Base-by-base conservation (phyloP, 1,284 basidiomycete species). In the Coniferiporia sulphurascens region DNA sequence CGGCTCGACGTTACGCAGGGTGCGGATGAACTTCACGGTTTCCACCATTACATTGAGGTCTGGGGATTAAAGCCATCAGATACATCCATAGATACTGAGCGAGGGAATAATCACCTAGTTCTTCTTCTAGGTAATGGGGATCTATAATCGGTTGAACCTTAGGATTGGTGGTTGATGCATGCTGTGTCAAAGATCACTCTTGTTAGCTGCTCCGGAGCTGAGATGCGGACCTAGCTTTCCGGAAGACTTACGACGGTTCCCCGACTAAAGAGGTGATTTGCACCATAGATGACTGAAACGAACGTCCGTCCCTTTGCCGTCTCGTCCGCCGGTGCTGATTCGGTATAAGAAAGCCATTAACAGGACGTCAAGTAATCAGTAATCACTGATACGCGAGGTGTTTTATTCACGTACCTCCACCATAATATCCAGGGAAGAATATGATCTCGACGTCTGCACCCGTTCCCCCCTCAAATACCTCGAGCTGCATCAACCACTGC, bases 11-110 rank as follows among this genome's bases (percentile, higher is more conserved):
- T 69, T 48, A 3, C 71, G 15, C 73, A 19, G 77, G 68, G 60
- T 69, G 69, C 73, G 64, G 0, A 71, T 69, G 63, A 72, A 73
- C 56, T 75, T 73, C 54, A 78, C 67, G 6, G 71, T 71, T 45
- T 73, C 67, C 35, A 75, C 67, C 52, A 77, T 66, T 48, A 71
- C 66, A 36, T 70, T 64, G 12, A 74, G 67, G 62, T 78, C 76
- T 67, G 50, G 19, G 17, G 7, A 50, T n/a, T 50, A 52, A 41
- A 35, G 8, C 17, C n/a, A 27, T 41, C 4, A 6, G 19, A 19
- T 52, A n/a, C 15, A 10, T 41, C 9, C 2, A 38, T 41, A 2
- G 8, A 13, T 12, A 38, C 41, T 19, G 4, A 15, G 17, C 2
- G 17, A n/a, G 17, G 12, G 13, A 48, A n/a, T 8, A 10, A 52